Evolutionary conservation across 2,329 filamentous ascomycete genomes (phyloP).

Genomic region (Clonostachys sp.): DNA sequence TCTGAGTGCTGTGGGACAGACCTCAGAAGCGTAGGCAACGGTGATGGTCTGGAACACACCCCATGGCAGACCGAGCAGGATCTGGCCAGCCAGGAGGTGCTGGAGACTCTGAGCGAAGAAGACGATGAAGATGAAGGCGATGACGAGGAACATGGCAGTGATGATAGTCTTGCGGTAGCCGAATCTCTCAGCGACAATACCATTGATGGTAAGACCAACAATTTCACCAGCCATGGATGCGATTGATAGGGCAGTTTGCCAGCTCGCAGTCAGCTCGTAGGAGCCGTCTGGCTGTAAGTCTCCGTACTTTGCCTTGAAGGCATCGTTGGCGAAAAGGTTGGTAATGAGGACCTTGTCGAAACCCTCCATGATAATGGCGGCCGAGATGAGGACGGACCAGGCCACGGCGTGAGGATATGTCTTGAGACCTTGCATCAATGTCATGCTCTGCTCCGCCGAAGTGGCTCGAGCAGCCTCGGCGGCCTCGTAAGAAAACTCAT

Average conservation of each 20-base stretch:
- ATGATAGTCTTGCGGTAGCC: conserved; percentile 29
- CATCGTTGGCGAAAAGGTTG: conserved; percentile 22
- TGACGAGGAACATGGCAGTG: conserved; percentile 18
- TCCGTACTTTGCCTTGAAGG: conserved; percentile 20
- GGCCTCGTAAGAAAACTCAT: not conserved
- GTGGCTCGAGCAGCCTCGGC: conserved; percentile 2
- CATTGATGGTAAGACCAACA: conserved; percentile 32
- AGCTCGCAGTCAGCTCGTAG: conserved; percentile 8
- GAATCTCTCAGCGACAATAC: conserved; percentile 25
- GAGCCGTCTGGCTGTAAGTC: not conserved
- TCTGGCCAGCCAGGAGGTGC: conserved; percentile 20
- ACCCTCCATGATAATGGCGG: conserved; percentile 3
- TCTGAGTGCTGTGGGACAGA: conserved; percentile 19
- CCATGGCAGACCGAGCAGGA: conserved; percentile 26
- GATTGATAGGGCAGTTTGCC: conserved; percentile 33
- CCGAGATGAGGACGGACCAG: conserved; percentile 18
- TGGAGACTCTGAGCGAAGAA: conserved; percentile 24
- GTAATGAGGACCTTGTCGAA: conserved; percentile 13
- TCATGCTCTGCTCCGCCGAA: conserved; percentile 12
- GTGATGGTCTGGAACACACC: conserved; percentile 21
- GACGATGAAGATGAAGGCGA: conserved; percentile 25
- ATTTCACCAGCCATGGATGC: conserved; percentile 28
- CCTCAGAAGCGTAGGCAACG: conserved; percentile 28
- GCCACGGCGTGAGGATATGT: conserved; percentile 19
- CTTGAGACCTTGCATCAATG: conserved; percentile 9